phyloP scores from a whole-genome alignment of 345 rosid genomes.

The Gossypium herbaceum region DNA sequence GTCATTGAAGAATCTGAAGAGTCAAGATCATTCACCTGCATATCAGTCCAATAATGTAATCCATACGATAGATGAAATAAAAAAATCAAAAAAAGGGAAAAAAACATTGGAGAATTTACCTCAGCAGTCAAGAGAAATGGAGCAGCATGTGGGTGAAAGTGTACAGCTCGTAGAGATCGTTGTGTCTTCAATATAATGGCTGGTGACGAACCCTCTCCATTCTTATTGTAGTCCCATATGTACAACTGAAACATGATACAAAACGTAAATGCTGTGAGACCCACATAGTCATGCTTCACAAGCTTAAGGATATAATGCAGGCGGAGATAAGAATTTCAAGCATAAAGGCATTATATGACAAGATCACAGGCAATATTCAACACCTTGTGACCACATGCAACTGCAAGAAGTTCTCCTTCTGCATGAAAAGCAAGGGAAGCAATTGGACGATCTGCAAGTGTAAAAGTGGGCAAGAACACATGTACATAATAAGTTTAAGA shows the following conservation, averaged over 20 bases:
- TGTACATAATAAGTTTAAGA: background rate
- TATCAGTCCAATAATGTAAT: slow-evolving; percentile 49
- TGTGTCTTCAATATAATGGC: slow-evolving; percentile 62
- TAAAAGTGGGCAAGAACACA: background rate
- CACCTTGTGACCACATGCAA: slow-evolving; percentile 89
- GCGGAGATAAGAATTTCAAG: slow-evolving; percentile 5
- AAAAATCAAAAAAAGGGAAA: slow-evolving; percentile 14
- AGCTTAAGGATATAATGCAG: slow-evolving; percentile 12
- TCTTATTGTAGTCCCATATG: slow-evolving; percentile 67
- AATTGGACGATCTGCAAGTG: slow-evolving; percentile 58
- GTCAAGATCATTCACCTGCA: slow-evolving; percentile 91
- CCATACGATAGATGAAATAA: slow-evolving; percentile 16
- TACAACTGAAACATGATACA: slow-evolving; percentile 42
- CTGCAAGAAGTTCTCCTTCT: slow-evolving; percentile 74
- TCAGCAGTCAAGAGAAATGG: slow-evolving; percentile 85
- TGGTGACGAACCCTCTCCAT: slow-evolving; percentile 60
- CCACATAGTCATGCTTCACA: background rate
- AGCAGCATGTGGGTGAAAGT: slow-evolving; percentile 74
- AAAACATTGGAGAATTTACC: slow-evolving; percentile 44
- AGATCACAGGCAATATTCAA: slow-evolving; percentile 6
- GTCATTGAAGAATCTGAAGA: slow-evolving; percentile 76
- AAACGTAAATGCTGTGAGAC: slow-evolving; percentile 18
- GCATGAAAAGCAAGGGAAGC: slow-evolving; percentile 91
- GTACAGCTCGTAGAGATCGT: slow-evolving; percentile 82
- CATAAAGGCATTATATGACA: slow-evolving; percentile 1